Conservation (phyloP, 129 eudicot genomes). For the Glebionis coronaria region DNA sequence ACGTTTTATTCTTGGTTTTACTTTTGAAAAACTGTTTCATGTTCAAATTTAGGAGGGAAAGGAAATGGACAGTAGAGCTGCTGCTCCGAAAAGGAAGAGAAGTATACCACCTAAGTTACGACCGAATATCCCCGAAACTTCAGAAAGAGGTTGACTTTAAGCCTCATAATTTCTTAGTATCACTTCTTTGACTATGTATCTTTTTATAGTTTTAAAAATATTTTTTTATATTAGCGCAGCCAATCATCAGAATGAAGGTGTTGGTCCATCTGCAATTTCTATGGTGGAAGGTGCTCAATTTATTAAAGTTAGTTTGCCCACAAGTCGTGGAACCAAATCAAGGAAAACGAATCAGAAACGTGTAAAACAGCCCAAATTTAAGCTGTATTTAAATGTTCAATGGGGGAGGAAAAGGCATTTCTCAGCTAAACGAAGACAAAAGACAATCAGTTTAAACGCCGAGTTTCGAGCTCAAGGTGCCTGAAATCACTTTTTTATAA, state of each 20-base stretch:
- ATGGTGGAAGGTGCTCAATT: no score
- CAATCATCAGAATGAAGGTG: background rate
- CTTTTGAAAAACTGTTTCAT: background rate
- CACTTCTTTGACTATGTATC: background rate
- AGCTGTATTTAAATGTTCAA: constrained; percentile 22
- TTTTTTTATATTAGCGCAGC: background rate
- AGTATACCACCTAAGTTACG: background rate
- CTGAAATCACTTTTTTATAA: background rate
- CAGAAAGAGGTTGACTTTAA: background rate
- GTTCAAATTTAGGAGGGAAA: background rate
- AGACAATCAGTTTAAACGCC: constrained; percentile 23
- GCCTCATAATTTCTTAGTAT: background rate
- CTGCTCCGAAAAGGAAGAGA: background rate
- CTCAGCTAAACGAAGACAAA: constrained; percentile 34
- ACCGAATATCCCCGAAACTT: background rate
- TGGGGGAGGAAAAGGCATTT: background rate
- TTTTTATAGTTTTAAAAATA: no score
- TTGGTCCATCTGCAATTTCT: no score
- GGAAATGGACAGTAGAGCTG: background rate
- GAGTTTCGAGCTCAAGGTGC: constrained; percentile 38
- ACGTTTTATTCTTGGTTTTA: no score
- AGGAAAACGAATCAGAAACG: no score
- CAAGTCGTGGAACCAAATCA: no score
- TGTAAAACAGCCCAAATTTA: background rate
- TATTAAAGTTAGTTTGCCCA: no score